Evolutionary conservation across 306 rosid species (phyloP), one percentile per base, ranked within the genome.

Genomic region (Cercis canadensis): DNA sequence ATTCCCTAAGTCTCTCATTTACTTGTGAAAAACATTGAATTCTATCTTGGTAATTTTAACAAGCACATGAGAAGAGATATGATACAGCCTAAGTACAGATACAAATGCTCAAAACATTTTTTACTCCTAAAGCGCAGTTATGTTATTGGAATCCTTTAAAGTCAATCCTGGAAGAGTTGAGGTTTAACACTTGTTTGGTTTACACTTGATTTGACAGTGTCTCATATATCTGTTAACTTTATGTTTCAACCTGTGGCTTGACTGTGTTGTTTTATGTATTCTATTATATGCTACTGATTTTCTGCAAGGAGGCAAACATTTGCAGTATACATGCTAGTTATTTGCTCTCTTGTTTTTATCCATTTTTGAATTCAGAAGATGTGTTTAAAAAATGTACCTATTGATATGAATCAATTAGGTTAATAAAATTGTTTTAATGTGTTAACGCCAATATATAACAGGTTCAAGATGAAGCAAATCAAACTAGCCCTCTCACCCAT

Each of bases 381-480:
- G n/a, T 1, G 46, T 49, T 15, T 21, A 33, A 50, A 69, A 53
- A 54, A 54, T 46, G 64, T 43, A 47, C 70, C 50, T 66, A 43
- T 18, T 61, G 62, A 54, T 29, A 14, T 52, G 12, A 10, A 43
- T 57, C 46, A 50, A 37, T 57, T 62, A 52, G 47, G 50, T 51
- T 16, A 29, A 8, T 33, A 9, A 14, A 51, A 40, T 12, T 36
- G 51, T 67, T 73, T 67, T 57, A 15, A 59, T 62, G 24, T 61
- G 67, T 46, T 73, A 58, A 69, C 60, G 68, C 65, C 52, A 32
- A 65, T 74, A 21, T 29, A 63, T 69, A 52, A 47, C 86, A 90
- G 98, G 94, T 93, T 81, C 87, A 74, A 69, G 87, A 88, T n/a
- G n/a, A n/a, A n/a, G n/a, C n/a, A n/a, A n/a, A n/a, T n/a, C n/a